Evolutionary conservation across 139 green algal genomes (phyloP).

Genomic region (Closterium sp.): DNA sequence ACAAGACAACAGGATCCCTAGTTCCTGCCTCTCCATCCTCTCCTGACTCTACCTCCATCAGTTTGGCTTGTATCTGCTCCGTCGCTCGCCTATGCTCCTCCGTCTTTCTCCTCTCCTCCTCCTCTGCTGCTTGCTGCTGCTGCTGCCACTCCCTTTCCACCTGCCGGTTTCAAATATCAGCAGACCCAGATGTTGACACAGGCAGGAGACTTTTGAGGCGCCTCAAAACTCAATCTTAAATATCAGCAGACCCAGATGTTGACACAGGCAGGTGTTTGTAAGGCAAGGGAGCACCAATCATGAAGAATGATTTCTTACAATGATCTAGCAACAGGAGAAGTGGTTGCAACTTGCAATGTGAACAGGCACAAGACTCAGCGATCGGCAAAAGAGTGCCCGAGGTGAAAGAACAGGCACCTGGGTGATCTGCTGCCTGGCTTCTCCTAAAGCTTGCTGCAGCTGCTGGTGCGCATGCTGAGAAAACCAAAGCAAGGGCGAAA

Average conservation of each 20-base stretch:
- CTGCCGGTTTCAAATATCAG: neutral
- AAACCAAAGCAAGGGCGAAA: neutral
- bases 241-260: too few relatives aligned
- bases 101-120: neutral
- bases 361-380: too few relatives aligned
- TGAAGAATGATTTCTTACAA: too few relatives aligned
- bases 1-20: too few relatives aligned
- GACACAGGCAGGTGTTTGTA: too few relatives aligned
- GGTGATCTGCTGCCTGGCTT: neutral
- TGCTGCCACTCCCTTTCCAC: neutral
- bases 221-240: too few relatives aligned
- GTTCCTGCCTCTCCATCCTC: too few relatives aligned
- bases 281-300: too few relatives aligned
- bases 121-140: neutral
- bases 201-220: too few relatives aligned
- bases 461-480: neutral
- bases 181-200: neutral
- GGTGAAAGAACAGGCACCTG: neutral
- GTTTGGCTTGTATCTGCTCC: neutral
- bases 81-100: neutral
- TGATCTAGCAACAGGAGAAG: too few relatives aligned
- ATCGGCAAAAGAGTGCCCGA: too few relatives aligned
- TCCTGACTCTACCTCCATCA: neutral
- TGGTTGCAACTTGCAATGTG: too few relatives aligned
- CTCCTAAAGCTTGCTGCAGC: neutral